Conservation (phyloP, 345 rosid species). For the Bruguiera gymnorhiza region DNA sequence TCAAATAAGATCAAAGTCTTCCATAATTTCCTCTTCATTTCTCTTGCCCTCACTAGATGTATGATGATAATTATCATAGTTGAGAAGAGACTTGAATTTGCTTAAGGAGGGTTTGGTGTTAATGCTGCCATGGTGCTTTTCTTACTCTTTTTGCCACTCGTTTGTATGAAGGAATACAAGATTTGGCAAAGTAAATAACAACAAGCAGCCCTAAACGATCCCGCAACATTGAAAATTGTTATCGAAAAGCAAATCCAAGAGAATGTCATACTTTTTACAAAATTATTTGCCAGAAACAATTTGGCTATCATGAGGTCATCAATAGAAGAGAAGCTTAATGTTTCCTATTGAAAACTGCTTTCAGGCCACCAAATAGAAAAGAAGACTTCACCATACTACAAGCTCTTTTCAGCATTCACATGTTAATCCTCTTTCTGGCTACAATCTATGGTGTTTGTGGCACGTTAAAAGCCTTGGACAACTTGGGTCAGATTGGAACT, state of each 20-base stretch:
- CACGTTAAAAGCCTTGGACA: constrained; percentile 4
- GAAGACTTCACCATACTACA: constrained; percentile 17
- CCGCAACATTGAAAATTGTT: background rate
- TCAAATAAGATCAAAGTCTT: background rate
- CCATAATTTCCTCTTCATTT: background rate
- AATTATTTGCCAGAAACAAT: background rate
- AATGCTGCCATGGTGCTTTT: background rate
- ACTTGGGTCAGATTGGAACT: constrained; percentile 13
- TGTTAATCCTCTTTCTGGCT: constrained; percentile 10
- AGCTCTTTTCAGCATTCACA: constrained; percentile 11
- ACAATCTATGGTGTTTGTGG: constrained; percentile 1
- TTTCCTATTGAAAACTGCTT: background rate
- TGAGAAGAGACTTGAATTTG: too few relatives aligned
- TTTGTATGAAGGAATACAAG: background rate
- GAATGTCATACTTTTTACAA: too few relatives aligned
- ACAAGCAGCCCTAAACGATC: background rate
- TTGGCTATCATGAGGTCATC: background rate
- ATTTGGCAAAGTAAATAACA: background rate
- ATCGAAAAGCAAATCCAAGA: background rate
- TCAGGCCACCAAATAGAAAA: constrained; percentile 10
- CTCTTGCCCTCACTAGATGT: background rate
- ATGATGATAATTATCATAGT: background rate
- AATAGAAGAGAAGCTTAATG: background rate
- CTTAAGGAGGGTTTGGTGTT: background rate
- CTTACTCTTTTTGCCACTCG: constrained; percentile 2